Evolutionary conservation across 768 basidiomycete species (phyloP).

Genomic region (Ramaria sp.): DNA sequence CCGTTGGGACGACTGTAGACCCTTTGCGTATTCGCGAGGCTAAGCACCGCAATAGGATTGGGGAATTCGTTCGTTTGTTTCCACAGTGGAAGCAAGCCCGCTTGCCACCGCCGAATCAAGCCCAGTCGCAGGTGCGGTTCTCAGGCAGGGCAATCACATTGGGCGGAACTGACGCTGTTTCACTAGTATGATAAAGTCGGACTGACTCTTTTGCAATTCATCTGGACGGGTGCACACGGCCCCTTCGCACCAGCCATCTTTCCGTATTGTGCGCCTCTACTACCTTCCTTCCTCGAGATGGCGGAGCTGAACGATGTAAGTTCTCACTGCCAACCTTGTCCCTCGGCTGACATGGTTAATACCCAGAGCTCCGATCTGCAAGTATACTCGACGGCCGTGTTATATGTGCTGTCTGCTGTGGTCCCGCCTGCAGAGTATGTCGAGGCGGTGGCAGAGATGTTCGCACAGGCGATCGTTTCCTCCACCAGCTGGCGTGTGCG

Average conservation of each 20-base stretch:
- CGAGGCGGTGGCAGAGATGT: slow-evolving; percentile 45
- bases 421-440: slow-evolving; percentile 62
- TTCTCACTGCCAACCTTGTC: not conserved
- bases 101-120: slow-evolving; percentile 76
- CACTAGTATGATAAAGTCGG: slow-evolving; percentile 79
- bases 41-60: slow-evolving; percentile 45
- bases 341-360: not conserved
- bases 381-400: slow-evolving; percentile 65
- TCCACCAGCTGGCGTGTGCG: slow-evolving; percentile 91
- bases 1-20: slow-evolving; percentile 42
- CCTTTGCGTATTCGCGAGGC: slow-evolving; percentile 49
- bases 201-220: slow-evolving; percentile 69
- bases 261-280: slow-evolving; percentile 64
- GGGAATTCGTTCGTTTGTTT: slow-evolving; percentile 46
- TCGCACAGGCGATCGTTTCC: slow-evolving; percentile 64
- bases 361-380: slow-evolving; percentile 58
- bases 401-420: slow-evolving; percentile 75
- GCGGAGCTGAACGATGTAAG: slow-evolving; percentile 68
- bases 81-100: slow-evolving; percentile 65
- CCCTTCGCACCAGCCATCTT: slow-evolving; percentile 66
- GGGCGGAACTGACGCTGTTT: not conserved
- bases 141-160: not conserved
- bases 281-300: slow-evolving; percentile 64
- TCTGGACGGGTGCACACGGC: slow-evolving; percentile 69
- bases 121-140: slow-evolving; percentile 54